Percentiles rank a stretch among this genome's conserved stretches.
phyloP scores from a whole-genome alignment of 176 grass and related monocot genomes.

The Urochloa ruziziensis region DNA sequence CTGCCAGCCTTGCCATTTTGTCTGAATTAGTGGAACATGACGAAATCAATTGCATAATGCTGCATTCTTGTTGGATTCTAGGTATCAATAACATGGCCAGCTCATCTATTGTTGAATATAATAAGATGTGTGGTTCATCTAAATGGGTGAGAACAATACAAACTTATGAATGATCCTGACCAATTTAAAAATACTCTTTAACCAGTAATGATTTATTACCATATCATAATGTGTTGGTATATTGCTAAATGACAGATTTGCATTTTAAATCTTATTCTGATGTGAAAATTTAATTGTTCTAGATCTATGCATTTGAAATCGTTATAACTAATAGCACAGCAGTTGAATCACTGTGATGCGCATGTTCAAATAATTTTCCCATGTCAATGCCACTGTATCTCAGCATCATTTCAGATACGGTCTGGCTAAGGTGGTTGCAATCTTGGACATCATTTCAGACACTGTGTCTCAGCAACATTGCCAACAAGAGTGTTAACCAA shows the following conservation, averaged over 20 bases:
- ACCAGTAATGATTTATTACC: not conserved
- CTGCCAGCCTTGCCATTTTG: not conserved
- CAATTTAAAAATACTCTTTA: not conserved
- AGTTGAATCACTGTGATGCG: not conserved
- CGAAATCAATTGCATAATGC: not conserved
- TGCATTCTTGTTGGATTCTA: not conserved
- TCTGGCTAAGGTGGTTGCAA: not conserved
- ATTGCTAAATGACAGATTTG: not conserved
- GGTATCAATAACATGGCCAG: not conserved
- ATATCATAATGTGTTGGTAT: not conserved
- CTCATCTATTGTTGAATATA: not conserved
- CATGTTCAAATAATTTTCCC: not conserved
- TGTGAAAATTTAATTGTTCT: not conserved
- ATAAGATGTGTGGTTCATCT: not conserved
- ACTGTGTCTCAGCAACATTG: not conserved
- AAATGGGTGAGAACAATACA: not conserved
- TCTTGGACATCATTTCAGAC: not conserved
- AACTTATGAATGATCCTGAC: not conserved
- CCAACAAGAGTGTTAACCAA: not conserved
- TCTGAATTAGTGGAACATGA: not conserved
- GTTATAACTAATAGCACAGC: not conserved
- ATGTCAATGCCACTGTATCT: not conserved
- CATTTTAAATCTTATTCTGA: not conserved
- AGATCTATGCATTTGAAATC: not conserved
- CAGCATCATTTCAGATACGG: not conserved